phyloP scores from a whole-genome alignment of 2,329 filamentous ascomycete genomes.

The Fusarium lyarnte region DNA sequence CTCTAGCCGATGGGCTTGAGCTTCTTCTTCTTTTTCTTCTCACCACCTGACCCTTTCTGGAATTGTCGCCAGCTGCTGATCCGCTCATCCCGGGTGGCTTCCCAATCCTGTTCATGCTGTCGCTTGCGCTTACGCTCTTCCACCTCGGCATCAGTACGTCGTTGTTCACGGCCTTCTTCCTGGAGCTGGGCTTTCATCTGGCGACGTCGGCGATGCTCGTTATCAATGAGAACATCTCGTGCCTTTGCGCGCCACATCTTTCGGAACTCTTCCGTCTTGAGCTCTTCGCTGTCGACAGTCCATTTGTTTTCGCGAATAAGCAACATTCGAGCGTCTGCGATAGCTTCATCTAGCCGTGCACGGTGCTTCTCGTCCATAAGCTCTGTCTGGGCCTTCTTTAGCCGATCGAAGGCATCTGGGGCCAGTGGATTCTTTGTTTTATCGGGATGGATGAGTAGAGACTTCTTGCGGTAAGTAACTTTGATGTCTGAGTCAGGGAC shows the following conservation, averaged over 20 bases:
- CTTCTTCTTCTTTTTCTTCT: constrained; percentile 77
- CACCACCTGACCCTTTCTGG: constrained; percentile 74
- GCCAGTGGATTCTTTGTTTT: constrained; percentile 92
- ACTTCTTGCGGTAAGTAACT: constrained; percentile 92
- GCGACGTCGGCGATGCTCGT: constrained; percentile 83
- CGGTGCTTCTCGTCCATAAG: constrained; percentile 96
- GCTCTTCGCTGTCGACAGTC: constrained; percentile 86
- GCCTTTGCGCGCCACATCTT: constrained; percentile 91
- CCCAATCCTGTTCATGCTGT: constrained; percentile 95
- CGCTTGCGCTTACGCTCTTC: constrained; percentile 85
- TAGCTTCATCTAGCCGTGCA: constrained; percentile 87
- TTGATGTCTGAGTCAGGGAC: constrained; percentile 98
- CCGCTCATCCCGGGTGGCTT: constrained; percentile 87
- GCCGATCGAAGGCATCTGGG: constrained; percentile 93
- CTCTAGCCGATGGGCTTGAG: constrained; percentile 68
- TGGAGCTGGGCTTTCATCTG: constrained; percentile 95
- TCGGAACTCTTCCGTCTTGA: constrained; percentile 84
- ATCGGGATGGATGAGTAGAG: constrained; percentile 98
- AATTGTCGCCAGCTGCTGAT: constrained; percentile 96
- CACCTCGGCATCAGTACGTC: constrained; percentile 84
- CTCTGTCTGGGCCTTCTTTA: constrained; percentile 92
- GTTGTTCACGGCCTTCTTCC: constrained; percentile 91
- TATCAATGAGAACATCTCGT: constrained; percentile 89
- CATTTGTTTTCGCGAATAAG: constrained; percentile 95
- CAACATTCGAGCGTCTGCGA: constrained; percentile 94